Conservation (phyloP, 345 rosid species). For the Eucalyptus regnans region DNA sequence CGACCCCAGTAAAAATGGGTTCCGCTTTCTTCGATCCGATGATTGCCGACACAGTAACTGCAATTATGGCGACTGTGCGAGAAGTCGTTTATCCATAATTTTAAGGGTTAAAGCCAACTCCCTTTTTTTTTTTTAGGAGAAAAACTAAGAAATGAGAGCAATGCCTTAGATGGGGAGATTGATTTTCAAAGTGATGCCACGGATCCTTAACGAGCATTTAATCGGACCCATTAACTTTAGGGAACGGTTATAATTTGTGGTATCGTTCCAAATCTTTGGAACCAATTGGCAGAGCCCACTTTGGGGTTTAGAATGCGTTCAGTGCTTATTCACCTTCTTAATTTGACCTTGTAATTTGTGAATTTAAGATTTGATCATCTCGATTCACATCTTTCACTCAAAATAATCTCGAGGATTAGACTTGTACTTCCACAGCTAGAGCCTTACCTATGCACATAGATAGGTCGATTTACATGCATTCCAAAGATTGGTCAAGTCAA, state of each 20-base stretch:
- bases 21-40: background rate
- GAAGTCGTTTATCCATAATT: background rate
- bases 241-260: background rate
- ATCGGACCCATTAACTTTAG: background rate
- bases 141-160: background rate
- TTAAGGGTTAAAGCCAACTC: background rate
- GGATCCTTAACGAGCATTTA: background rate
- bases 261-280: background rate
- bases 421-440: too few relatives aligned
- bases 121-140: background rate
- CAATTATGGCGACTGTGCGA: background rate
- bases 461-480: too few relatives aligned
- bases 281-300: too few relatives aligned
- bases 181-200: background rate
- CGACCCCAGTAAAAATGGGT: background rate
- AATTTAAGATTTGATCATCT: too few relatives aligned
- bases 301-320: too few relatives aligned
- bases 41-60: background rate
- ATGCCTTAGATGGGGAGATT: background rate
- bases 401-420: accelerated
- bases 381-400: too few relatives aligned
- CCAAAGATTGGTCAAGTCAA: too few relatives aligned
- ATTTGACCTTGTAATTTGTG: too few relatives aligned
- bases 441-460: too few relatives aligned
- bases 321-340: too few relatives aligned